Evolutionary conservation across 2,329 filamentous ascomycete species (phyloP).

Genomic region (Colletotrichum lentis): DNA sequence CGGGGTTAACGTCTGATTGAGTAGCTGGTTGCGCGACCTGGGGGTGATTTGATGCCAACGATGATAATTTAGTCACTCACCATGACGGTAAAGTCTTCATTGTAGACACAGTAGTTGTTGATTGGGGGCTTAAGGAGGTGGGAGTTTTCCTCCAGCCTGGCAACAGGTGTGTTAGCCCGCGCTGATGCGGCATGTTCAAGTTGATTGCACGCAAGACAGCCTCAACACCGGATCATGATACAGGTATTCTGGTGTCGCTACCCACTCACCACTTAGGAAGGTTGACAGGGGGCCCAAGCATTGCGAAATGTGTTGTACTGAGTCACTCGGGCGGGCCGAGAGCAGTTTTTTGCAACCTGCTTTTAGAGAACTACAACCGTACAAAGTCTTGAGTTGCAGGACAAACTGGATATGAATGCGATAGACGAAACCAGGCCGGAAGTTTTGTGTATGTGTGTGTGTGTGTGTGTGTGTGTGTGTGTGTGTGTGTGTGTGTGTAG

Average conservation of each 20-base stretch:
- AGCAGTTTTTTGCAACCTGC: background rate
- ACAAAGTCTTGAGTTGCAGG: background rate
- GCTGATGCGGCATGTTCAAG: background rate
- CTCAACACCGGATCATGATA: conserved; percentile 12
- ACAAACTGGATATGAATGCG: background rate
- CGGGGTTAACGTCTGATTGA: background rate
- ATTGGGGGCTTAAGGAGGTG: conserved; percentile 93
- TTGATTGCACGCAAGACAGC: conserved; percentile 16
- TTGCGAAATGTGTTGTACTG: conserved; percentile 11
- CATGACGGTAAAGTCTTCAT: conserved; percentile 84
- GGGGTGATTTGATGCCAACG: too few species aligned
- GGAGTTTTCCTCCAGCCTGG: conserved; percentile 87
- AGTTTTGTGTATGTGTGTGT: too few species aligned
- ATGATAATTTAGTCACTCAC: conserved; percentile 48
- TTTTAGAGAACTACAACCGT: background rate
- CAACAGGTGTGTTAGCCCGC: conserved; percentile 37
- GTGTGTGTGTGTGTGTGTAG: too few species aligned
- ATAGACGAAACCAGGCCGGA: background rate
- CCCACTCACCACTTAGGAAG: conserved; percentile 67
- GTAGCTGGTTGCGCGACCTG: too few species aligned
- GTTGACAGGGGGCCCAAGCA: conserved; percentile 56
- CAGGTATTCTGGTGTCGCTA: conserved; percentile 31
- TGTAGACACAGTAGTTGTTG: conserved; percentile 98
- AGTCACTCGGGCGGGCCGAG: conserved; percentile 20
- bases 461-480: too few species aligned